These are phyloP conservation scores for Aureobasidium vineae DNA, from an alignment of 2,329 filamentous ascomycete genomes.

Conservation along the genomic window DNA sequence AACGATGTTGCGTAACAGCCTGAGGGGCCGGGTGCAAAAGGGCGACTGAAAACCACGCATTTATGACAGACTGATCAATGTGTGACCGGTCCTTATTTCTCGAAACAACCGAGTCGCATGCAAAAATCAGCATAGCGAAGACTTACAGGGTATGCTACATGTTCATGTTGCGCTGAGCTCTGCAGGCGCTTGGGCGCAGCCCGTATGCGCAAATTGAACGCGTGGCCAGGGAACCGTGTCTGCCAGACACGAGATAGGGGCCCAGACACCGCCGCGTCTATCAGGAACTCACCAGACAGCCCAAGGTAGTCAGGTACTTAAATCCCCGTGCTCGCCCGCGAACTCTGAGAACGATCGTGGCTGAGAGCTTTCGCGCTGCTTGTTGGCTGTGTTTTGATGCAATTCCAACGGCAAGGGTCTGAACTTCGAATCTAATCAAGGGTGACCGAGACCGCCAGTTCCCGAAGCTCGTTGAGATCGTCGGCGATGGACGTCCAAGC, in stretches of 20 bases:
- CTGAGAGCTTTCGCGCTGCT: background rate
- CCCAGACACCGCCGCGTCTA: background rate
- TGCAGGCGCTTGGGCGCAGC: background rate
- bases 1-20: background rate
- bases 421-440: background rate
- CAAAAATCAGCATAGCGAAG: background rate
- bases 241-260: constrained; percentile 4
- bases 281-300: background rate
- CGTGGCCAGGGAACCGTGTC: background rate
- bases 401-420: background rate
- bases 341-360: background rate
- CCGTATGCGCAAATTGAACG: background rate
- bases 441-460: background rate
- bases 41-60: background rate
- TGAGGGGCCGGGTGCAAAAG: background rate
- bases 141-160: background rate
- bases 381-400: background rate
- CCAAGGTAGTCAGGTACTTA: background rate
- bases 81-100: background rate
- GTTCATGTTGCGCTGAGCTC: background rate
- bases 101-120: background rate
- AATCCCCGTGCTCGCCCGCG: background rate
- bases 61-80: background rate
- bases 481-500: background rate
- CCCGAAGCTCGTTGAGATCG: background rate